Conservation (phyloP, 176 grass and related monocot species). For the sorghum (Sorghum bicolor) region DNA sequence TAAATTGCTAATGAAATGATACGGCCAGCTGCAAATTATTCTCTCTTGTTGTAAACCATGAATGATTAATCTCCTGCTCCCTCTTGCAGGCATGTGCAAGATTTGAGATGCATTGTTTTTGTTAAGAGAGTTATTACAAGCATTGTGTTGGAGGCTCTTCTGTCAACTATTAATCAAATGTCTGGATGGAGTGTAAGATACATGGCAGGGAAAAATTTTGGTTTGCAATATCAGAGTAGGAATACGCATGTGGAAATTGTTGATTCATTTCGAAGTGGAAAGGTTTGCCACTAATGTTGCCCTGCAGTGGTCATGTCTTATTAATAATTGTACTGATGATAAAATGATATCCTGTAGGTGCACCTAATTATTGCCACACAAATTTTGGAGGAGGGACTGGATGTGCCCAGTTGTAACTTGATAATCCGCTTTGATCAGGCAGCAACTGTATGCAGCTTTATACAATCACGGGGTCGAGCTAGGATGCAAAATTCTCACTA, state of each 20-base stretch:
- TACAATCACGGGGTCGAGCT: conserved; percentile 85
- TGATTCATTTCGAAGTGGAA: conserved; percentile 57
- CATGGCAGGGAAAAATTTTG: conserved; percentile 45
- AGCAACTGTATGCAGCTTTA: conserved; percentile 67
- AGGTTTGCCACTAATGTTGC: conserved; percentile 33
- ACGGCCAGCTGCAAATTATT: background rate
- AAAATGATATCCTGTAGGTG: conserved; percentile 48
- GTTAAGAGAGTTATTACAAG: conserved; percentile 76
- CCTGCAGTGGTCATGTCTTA: background rate
- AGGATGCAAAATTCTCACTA: conserved; percentile 70
- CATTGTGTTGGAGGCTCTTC: conserved; percentile 51
- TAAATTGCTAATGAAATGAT: background rate
- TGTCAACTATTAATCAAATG: conserved; percentile 47
- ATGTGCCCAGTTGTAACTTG: conserved; percentile 85
- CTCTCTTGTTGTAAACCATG: background rate
- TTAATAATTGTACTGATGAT: background rate
- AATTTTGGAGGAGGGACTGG: conserved; percentile 80
- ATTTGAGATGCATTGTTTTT: conserved; percentile 85
- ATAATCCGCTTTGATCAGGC: conserved; percentile 77
- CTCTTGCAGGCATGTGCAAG: conserved; percentile 47
- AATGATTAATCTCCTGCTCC: background rate
- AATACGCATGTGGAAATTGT: conserved; percentile 61
- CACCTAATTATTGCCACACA: conserved; percentile 74
- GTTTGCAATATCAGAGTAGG: conserved; percentile 42
- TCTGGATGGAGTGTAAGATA: conserved; percentile 51